Conservation (phyloP, 371 early-diverging fungal genomes). For the Mortierella sp. region DNA sequence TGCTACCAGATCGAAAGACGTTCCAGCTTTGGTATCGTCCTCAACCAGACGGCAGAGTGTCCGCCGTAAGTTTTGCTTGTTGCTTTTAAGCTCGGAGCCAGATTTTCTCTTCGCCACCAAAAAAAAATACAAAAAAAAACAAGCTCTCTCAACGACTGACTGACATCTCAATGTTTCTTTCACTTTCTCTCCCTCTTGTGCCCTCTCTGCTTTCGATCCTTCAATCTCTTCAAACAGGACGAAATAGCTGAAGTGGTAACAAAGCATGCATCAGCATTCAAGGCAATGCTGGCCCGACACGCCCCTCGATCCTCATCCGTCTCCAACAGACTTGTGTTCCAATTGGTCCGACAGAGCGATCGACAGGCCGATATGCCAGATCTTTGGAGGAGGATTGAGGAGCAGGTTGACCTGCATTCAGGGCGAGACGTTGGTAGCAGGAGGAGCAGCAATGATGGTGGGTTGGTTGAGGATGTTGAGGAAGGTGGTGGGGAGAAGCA, state of each 20-base stretch:
- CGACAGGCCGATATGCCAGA: constrained; percentile 31
- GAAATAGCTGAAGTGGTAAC: constrained; percentile 30
- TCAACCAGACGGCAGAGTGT: constrained; percentile 18
- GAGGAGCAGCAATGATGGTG: background rate
- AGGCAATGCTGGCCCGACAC: constrained; percentile 45
- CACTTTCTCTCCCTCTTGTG: background rate
- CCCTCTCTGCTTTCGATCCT: background rate
- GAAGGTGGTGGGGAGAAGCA: background rate
- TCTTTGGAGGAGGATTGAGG: constrained; percentile 31
- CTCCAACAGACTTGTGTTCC: constrained; percentile 33
- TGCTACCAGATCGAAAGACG: constrained; percentile 38
- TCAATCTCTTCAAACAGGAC: constrained; percentile 11
- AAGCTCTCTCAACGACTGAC: too few relatives aligned
- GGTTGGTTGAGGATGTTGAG: background rate
- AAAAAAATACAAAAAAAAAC: too few relatives aligned
- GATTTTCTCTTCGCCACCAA: background rate
- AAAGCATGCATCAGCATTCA: constrained; percentile 29
- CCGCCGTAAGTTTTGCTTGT: constrained; percentile 19
- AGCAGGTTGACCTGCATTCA: constrained; percentile 10
- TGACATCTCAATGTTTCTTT: background rate
- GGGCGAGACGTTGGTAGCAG: background rate
- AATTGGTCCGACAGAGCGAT: constrained; percentile 37
- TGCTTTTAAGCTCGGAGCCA: background rate
- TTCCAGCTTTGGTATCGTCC: constrained; percentile 49
- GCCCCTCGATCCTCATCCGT: constrained; percentile 19